Evolutionary conservation across 331 rosid species (phyloP), one percentile per base, ranked within the genome.

Genomic region (Spiraea crenata): DNA sequence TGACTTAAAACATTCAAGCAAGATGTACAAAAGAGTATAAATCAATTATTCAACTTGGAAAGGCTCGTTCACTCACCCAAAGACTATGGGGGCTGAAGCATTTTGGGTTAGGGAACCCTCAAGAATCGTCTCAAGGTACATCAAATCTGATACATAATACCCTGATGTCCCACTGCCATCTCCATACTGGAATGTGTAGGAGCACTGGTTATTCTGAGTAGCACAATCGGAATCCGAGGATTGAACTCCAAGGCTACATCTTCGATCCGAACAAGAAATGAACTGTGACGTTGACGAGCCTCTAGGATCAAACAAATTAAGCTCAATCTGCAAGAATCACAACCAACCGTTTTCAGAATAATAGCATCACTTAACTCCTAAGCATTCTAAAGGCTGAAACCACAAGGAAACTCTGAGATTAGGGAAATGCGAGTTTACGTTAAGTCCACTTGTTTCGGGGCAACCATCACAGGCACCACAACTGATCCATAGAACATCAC

Each of bases 121-220:
- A 41, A 84, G 70, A 78, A 95, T 82, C 19, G 85, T 61, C 59
- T 85, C 75, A 4, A 95, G 83, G 74, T 86, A 89, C 84, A 95
- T 77, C 85, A 81, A 68, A 77, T 95, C 99, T 0, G 84, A 82
- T 50, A 91, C 88, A 3, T 89, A 91, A 81, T 88, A 95, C 65
- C 99, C 99, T 2, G 96, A 82, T 34, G 99, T 86, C 52, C 98
- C 99, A 70, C 99, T 95, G 2, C 99, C 99, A 77, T 95, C 99
- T 68, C 99, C 99, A 65, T 95, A 95, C 76, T 95, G 96, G 79
- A 95, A 95, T 38, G 81, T 78, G 82, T 91, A 95, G 14, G 83
- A 70, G 69, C 99, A 95, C 82, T 81, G 93, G 70, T 91, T 93
- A 77, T 64, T 86, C 85, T 86, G 82, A 49, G 79, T 67, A 35